Base-by-base conservation (phyloP, 2,329 filamentous ascomycete genomes). In the Rutstroemia sydowiana region DNA sequence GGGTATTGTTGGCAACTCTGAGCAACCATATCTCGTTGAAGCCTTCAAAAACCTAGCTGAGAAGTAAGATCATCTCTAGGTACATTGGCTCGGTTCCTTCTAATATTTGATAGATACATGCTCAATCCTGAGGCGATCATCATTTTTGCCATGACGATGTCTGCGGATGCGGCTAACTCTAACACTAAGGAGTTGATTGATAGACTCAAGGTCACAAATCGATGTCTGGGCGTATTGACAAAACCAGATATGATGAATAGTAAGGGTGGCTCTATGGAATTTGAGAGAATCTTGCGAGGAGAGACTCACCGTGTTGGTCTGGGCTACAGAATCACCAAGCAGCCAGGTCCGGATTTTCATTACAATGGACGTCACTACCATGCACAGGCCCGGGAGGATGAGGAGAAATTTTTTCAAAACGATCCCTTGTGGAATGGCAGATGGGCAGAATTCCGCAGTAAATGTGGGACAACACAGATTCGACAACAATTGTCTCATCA, bases 301-400 rank as follows among this genome's bases (percentile, higher is more conserved):
- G 64, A 78, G n/a, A 48, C 52, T 3, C 88, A 87, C 54, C 63
- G 65, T 0, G 77, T 91, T 0, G 84, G 82, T 0, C 75, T 87
- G n/a, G 87, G 86, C 0, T 95, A 92, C 62, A 95, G 84, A 55
- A 80, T 88, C 8, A 88, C 91, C 0, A 87, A 84, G 0, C 79
- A 85, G 1, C 83, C 84, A 3, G 76, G 78, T 2, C 51, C 51
- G 1, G 40, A 51, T 8, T 51, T 37, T 16, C 18, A 31, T 6
- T 36, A 42, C 3, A 20, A 28, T 2, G 51, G 51, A 11, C 57
- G 66, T 0, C 57, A 65, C 0, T 69, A 70, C 1, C 74, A 82
- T 51, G 49, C 61, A 0, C 59, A 70, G 5, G 79, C 81, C 0
- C 70, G 79, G 0, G 14, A 57, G 0, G 66, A 73, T 8, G 81